phyloP scores from a whole-genome alignment of 768 basidiomycete genomes.

The Phylloporus sp. region DNA sequence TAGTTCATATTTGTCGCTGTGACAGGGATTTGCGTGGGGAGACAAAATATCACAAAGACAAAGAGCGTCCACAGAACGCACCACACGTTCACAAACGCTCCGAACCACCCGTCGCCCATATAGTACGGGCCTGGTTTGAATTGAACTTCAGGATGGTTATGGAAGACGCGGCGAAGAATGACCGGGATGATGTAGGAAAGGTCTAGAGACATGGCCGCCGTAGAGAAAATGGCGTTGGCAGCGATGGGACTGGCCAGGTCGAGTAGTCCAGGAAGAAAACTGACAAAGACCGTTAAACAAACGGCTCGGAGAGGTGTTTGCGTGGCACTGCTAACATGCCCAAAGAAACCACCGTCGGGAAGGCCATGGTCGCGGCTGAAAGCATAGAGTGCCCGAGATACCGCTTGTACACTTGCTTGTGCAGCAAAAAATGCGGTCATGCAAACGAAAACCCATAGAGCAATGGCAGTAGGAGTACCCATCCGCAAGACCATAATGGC shows the following conservation, averaged over 20 bases:
- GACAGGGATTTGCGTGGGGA: constrained; percentile 50
- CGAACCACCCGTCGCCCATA: constrained; percentile 49
- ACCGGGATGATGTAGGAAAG: constrained; percentile 58
- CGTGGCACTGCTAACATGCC: constrained; percentile 42
- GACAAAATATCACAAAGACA: constrained; percentile 44
- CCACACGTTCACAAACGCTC: constrained; percentile 41
- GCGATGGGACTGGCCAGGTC: constrained; percentile 51
- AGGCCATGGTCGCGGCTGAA: constrained; percentile 52
- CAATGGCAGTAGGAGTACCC: constrained; percentile 47
- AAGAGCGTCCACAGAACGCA: constrained; percentile 47
- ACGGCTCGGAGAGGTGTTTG: constrained; percentile 56
- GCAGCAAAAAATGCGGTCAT: constrained; percentile 61
- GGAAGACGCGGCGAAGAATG: constrained; percentile 46
- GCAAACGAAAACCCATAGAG: constrained; percentile 57
- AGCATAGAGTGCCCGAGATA: constrained; percentile 56
- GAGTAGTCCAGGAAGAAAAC: constrained; percentile 44
- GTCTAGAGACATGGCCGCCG: constrained; percentile 50
- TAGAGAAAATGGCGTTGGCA: constrained; percentile 55
- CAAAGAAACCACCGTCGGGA: constrained; percentile 58
- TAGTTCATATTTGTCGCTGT: constrained; percentile 51
- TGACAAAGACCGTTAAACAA: constrained; percentile 45
- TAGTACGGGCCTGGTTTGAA: constrained; percentile 63
- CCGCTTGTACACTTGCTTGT: constrained; percentile 50
- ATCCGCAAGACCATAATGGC: constrained; percentile 53
- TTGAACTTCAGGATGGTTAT: constrained; percentile 52